phyloP scores from a whole-genome alignment of 352 stramenopile genomes.

The Halophytophthora polymorphica region DNA sequence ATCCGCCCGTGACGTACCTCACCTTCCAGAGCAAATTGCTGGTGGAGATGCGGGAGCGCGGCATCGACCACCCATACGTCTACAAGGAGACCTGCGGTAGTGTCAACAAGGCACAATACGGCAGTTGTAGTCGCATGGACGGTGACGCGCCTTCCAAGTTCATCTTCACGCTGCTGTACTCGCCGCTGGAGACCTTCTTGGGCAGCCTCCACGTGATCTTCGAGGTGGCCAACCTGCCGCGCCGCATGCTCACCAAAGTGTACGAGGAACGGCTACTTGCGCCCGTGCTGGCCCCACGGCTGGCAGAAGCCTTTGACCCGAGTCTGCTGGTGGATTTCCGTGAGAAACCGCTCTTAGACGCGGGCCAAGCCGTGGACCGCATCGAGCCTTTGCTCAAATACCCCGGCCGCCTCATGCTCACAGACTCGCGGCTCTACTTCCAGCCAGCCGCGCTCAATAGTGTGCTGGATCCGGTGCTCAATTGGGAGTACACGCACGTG shows the following conservation, averaged over 20 bases:
- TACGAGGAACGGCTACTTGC: slow-evolving; percentile 67
- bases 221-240: slow-evolving; percentile 49
- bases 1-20: slow-evolving; percentile 34
- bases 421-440: slow-evolving; percentile 84
- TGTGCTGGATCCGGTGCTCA: slow-evolving; percentile 80
- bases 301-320: slow-evolving; percentile 69
- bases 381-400: slow-evolving; percentile 87
- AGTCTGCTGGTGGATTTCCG: slow-evolving; percentile 84
- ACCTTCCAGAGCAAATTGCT: slow-evolving; percentile 55
- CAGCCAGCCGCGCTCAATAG: slow-evolving; percentile 92
- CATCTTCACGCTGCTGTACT: slow-evolving; percentile 78
- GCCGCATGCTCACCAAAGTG: slow-evolving; percentile 46
- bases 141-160: slow-evolving; percentile 36
- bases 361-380: slow-evolving; percentile 49
- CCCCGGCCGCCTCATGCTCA: slow-evolving; percentile 85
- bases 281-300: slow-evolving; percentile 54
- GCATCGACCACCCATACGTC: slow-evolving; percentile 68
- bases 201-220: slow-evolving; percentile 56
- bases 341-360: slow-evolving; percentile 58
- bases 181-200: slow-evolving; percentile 60
- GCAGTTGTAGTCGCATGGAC: slow-evolving; percentile 6
- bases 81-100: slow-evolving; percentile 29
- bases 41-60: slow-evolving; percentile 72
- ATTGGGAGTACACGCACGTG: slow-evolving; percentile 79
- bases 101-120: neutral